Base-by-base conservation (phyloP, 2,329 filamentous ascomycete species). In the Ascochyta koolunga region DNA sequence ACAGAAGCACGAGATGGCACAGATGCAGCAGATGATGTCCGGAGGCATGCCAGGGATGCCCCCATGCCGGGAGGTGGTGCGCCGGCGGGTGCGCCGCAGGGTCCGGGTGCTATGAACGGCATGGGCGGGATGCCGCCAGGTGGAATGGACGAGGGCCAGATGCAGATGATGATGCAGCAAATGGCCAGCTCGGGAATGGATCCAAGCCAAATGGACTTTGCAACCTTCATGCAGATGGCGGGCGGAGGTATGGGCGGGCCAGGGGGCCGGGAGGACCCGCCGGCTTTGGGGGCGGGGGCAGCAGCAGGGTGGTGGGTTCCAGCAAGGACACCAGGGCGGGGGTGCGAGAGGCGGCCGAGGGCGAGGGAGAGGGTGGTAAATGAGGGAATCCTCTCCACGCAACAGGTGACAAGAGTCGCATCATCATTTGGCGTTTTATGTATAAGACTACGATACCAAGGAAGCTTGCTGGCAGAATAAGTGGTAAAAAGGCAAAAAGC, bases 1-100 rank as follows among this genome's bases (percentile, higher is more conserved):
- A 41, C 93, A 96, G 77, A 96, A 93, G 79, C 90, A 80, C 47
- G 81, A 86, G 58, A 79, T 84, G 68, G 81, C 82, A 48, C 80
- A 85, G 56, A 84, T 88, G 79, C 83, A 86, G 62, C 79, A 78
- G 36, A 85, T 87, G 76, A 77, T 87, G 50, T 62, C 64, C 35
- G 68, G 67, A 2, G 65, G 61, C 13, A 69, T 70, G 59, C 47
- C 66, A 32, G 69, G 59, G 9, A 62, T 69, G 47, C 57, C 66
- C 52, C 69, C 10, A 61, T 66, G 52, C 56, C 60, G 9, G 66
- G 56, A n/a, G 57, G 55, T 22, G 53, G 52, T 16, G 56, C 61
- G n/a, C 60, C 62, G 2, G 58, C 59, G 15, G 67, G 63, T 31
- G 68, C 67, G 16, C 70, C 70, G 3, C 62, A 70, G 11, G 72